Evolutionary conservation across 768 basidiomycete species (phyloP), one percentile per base, ranked within the genome.

Genomic region (Coprinellus micaceus): DNA sequence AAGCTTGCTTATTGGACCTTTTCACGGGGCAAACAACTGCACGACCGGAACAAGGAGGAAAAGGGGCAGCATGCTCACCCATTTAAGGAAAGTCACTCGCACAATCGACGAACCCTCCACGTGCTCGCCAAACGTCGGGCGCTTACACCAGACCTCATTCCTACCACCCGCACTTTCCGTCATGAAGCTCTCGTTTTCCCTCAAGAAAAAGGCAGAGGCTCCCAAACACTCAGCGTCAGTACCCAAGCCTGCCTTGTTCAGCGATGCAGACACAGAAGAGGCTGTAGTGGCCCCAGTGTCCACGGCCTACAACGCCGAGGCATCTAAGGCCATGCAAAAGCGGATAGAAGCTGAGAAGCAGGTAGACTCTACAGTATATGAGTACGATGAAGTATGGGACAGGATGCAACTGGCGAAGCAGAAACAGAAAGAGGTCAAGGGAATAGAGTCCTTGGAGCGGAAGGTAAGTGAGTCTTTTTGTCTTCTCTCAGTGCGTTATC

Each of bases 301-400:
- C 6, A 68, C 83, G 15, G 82, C 83, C 12, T 82, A 83, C 63
- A 83, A 81, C 69, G 76, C 80, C 13, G 77, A 74, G 56, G 74
- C 83, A 33, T 88, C 88, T 24, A 84, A 81, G 63, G 73, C 82
- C n/a, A 75, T 77, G 69, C 83, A 78, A 74, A 88, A 86, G 66
- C 81, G 82, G 61, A 84, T 95, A 73, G 85, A 91, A 59, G 82
- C 82, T 49, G 94, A 95, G 68, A 81, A 85, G 73, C 77, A 78
- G 59, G 76, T 94, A 2, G 96, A 98, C 63, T 66, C 81, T 41
- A 88, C 86, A 0, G 90, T 95, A 3, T 98, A 89, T 69, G 85
- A 95, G 69, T 99, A 99, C 65, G 97, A 99, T 67, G 94, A 92
- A 71, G 85, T 98, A 3, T 98, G 88, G 82, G 97, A 99, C 65